Base-by-base conservation (phyloP, 2,329 filamentous ascomycete genomes). In the Chaetomium sp. region DNA sequence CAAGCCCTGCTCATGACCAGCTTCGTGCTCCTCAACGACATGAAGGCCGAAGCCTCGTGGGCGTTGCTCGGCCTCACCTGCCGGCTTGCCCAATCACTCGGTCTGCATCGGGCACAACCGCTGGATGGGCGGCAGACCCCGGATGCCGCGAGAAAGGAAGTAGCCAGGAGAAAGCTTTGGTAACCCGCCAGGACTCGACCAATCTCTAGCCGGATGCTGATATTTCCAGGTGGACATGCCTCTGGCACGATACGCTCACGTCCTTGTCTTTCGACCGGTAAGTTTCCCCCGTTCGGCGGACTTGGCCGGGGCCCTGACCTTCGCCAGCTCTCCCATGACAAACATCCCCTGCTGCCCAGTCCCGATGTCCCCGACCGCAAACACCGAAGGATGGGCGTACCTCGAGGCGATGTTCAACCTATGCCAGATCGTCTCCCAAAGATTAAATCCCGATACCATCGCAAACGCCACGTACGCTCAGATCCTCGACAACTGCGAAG, bases 1-100 rank as follows among this genome's bases (percentile, higher is more conserved):
- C 87, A 89, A 72, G 86, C 86, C 0, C 76, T 89, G 49, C 77
- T 89, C 1, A 80, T 89, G 51, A 85, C 85, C 4, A 83, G 85
- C 33, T 88, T 89, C 67, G 86, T 87, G 2, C 77, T 89, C 2
- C 77, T 88, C 29, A 89, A 89, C 69, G 87, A 89, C 65, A 89
- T 89, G 87, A 89, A 89, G 71, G 86, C 87, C 1, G 87, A 89
- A 70, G 87, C 85, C 0, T 88, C 87, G 0, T 89, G 87, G 87
- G 86, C 86, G 0, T 74, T 89, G 60, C 81, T 87, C 58, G 87
- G 86, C 0, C 80, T 89, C 53, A 88, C 86, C 0, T 88, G 86
- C 66, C 82, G 87, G 29, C 79, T 89, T n/a, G 87, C 87, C 0
- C 86, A 89, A 71, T 88, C 86, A 0, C 77, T 89, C 1, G 87